Evolutionary conservation across 352 stramenopile genomes (phyloP).

Genomic region (Aphanomyces cochlioides): DNA sequence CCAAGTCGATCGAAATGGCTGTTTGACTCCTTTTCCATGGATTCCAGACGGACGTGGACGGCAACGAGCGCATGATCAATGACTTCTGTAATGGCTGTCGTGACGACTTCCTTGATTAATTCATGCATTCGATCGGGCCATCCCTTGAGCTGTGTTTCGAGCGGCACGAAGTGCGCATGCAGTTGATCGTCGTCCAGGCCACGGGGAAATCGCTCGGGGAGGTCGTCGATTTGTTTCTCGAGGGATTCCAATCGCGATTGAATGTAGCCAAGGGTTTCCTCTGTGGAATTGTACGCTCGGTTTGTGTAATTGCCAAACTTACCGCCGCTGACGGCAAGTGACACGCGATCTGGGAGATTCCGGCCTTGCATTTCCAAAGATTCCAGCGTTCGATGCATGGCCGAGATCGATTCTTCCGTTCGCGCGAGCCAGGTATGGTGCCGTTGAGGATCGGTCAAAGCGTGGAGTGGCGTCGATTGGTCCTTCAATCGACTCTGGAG

Average conservation of each 20-base stretch:
- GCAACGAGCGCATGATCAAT: not conserved
- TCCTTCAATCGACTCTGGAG: slow-evolving; percentile 3
- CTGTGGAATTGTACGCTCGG: not conserved
- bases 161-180: not conserved
- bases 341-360: slow-evolving; percentile 8
- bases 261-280: slow-evolving; percentile 1
- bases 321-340: slow-evolving; percentile 5
- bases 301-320: slow-evolving; percentile 7
- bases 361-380: slow-evolving; percentile 7
- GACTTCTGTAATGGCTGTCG: not conserved
- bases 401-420: slow-evolving; percentile 9
- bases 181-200: not conserved
- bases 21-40: not conserved
- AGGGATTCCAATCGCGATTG: slow-evolving; percentile 3
- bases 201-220: slow-evolving; percentile 2
- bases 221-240: slow-evolving; percentile 6
- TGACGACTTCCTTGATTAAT: slow-evolving; percentile 1
- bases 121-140: slow-evolving; percentile 5
- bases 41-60: not conserved
- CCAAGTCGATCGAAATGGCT: not conserved
- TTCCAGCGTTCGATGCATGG: slow-evolving; percentile 15
- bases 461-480: not conserved
- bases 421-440: slow-evolving; percentile 11
- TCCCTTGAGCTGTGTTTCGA: slow-evolving; percentile 4
- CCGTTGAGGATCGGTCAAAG: not conserved